These are phyloP conservation scores for Haplosporangium gracile DNA, from an alignment of 192 early-diverging fungal species.

Conservation along the genomic window DNA sequence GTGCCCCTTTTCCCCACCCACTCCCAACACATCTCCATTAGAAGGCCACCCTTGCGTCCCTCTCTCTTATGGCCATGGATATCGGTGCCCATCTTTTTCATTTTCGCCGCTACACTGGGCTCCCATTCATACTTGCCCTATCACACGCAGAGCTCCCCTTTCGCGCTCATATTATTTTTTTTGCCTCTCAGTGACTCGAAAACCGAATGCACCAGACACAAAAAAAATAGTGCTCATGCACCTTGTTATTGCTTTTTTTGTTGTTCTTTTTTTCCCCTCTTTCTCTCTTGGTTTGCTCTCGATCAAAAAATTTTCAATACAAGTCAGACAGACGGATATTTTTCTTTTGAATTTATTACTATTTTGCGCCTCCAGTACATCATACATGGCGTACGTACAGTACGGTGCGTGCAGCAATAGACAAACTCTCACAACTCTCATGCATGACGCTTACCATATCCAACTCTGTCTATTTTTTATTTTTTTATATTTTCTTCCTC, in stretches of 20 bases:
- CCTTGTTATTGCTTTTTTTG: constrained; percentile 19
- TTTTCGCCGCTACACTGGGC: not conserved
- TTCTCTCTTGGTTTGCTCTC: constrained; percentile 14
- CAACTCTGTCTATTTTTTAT: constrained; percentile 7
- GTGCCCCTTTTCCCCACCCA: not conserved
- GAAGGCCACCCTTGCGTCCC: not conserved
- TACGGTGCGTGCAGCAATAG: no score
- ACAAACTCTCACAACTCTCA: not conserved
- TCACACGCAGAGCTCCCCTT: not conserved
- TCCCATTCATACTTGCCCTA: constrained; percentile 1
- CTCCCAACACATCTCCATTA: not conserved
- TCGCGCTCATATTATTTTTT: constrained; percentile 1
- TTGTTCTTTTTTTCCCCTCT: not conserved
- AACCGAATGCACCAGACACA: not conserved
- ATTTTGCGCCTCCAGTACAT: not conserved
- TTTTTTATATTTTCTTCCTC: not conserved
- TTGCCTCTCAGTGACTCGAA: not conserved
- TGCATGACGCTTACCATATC: constrained; percentile 44
- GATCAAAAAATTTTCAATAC: constrained; percentile 18
- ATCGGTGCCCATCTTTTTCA: not conserved
- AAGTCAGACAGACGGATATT: not conserved
- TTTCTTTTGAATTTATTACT: not conserved
- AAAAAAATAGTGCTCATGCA: constrained; percentile 18
- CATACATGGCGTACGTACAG: not conserved
- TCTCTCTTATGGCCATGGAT: not conserved